Evolutionary conservation across 2,329 filamentous ascomycete species (phyloP).

Genomic region (Colletotrichum sp.): DNA sequence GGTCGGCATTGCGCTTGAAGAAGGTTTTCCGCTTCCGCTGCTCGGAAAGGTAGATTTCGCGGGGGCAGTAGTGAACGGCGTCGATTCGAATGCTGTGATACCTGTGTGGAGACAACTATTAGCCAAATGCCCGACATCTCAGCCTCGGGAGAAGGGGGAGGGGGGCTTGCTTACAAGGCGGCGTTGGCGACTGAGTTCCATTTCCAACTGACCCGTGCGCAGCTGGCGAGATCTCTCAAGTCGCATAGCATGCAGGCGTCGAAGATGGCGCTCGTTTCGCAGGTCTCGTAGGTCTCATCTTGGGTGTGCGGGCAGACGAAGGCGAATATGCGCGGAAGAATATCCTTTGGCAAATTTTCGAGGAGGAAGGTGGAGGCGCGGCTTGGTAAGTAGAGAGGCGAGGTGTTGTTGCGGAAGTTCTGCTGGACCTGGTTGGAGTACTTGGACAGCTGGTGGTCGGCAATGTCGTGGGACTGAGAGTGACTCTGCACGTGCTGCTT

Average conservation of each 20-base stretch:
- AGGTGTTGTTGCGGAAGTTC: conserved; percentile 11
- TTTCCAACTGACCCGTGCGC: conserved; percentile 72
- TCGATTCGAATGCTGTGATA: conserved; percentile 93
- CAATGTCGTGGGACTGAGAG: neutral
- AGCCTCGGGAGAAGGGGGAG: neutral
- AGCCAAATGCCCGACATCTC: neutral
- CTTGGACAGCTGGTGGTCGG: conserved; percentile 13
- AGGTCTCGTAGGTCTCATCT: conserved; percentile 81
- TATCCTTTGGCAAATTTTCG: conserved; percentile 64
- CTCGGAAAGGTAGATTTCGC: conserved; percentile 81
- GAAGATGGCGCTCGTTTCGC: conserved; percentile 79
- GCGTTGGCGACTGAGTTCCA: conserved; percentile 66
- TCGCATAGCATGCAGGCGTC: conserved; percentile 94
- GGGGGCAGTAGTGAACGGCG: conserved; percentile 90
- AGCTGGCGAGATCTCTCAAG: conserved; percentile 84
- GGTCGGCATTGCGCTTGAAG: conserved; percentile 78
- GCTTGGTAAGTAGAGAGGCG: conserved; percentile 39
- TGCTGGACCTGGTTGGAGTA: conserved; percentile 18
- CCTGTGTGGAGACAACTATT: conserved; percentile 46
- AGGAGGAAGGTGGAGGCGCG: conserved; percentile 47
- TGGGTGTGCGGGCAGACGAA: conserved; percentile 82
- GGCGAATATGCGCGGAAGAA: conserved; percentile 79
- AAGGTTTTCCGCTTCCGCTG: conserved; percentile 76
- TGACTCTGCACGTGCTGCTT: conserved; percentile 14
- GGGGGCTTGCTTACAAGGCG: conserved; percentile 67